Evolutionary conservation across 106 monocot species (phyloP).

Genomic region (Chionographis japonica): DNA sequence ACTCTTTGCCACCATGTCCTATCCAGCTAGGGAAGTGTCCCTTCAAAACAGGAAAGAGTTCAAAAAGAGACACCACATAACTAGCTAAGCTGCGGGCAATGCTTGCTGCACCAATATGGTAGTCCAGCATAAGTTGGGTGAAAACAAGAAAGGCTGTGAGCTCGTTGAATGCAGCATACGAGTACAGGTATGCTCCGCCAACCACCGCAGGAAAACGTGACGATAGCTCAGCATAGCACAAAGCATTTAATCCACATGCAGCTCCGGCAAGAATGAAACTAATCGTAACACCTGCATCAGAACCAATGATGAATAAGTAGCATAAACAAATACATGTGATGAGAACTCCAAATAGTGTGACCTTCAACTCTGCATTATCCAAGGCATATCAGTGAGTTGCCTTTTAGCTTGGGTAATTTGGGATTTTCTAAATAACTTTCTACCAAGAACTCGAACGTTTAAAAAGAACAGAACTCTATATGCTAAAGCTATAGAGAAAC

Average conservation of each 20-base stretch:
- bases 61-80: conserved; percentile 72
- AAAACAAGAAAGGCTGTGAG: conserved; percentile 94
- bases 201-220: conserved; percentile 92
- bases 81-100: conserved; percentile 90
- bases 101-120: conserved; percentile 98
- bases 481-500: too few species aligned
- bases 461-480: too few species aligned
- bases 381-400: too few species aligned
- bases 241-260: conserved; percentile 82
- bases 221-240: conserved; percentile 95
- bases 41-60: conserved; percentile 75
- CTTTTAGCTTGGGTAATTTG: too few species aligned
- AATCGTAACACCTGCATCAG: conserved; percentile 72
- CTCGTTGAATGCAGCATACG: conserved; percentile 92
- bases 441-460: too few species aligned
- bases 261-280: conserved; percentile 94
- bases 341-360: too few species aligned
- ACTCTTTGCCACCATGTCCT: conserved; percentile 72
- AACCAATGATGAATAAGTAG: conserved; percentile 2
- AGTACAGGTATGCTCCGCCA: conserved; percentile 94
- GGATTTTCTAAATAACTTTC: too few species aligned
- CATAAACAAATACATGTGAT: background rate
- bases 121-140: conserved; percentile 89
- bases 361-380: too few species aligned
- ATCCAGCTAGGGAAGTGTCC: conserved; percentile 86